Evolutionary conservation across 1,139 yeast genomes (phyloP), one percentile per base, ranked within the genome.

Genomic region (Geotrichum europaeum): DNA sequence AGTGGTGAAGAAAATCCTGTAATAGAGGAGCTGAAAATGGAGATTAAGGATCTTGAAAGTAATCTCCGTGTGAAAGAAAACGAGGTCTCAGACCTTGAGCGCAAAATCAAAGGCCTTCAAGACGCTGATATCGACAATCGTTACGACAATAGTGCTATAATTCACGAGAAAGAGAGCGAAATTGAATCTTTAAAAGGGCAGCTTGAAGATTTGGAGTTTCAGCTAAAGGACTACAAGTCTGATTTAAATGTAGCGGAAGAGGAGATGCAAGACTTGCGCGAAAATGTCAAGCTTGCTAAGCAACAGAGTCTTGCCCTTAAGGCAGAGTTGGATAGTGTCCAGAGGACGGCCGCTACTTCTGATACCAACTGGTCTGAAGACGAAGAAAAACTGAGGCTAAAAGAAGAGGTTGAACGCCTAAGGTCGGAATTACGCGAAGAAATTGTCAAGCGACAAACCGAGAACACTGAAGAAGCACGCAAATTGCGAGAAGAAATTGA

Each of bases 41-140:
- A 59, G 47, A 47, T 58, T 4, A 58, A 62, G 24, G 51, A 55
- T 20, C 51, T 61, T 18, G 58, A 64, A 25, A 63, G 64, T 9
- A 69, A 68, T 57, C 62, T 69, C 47, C 54, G 62, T 57, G 58
- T 60, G 15, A 61, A 67, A 53, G 66, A 64, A 18, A 60, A 61
- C 13, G 64, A 65, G 55, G 52, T 63, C n/a, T 60, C 65, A 28
- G 66, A 66, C 18, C 59, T 71, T 28, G 69, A 68, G 28, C 63
- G 32, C 20, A 55, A 67, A 18, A 32, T 71, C 25, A 53, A 62
- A 24, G 61, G 65, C 36, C 67, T 50, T 53, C 57, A 60, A 34
- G 60, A 66, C 55, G 65, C 68, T 49, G 62, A 69, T 60, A 71
- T 73, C 51, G 64, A 63, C 2, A 68, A 68, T 53, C 62, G 72